Percentiles rank a stretch among this genome's conserved stretches.
These are phyloP conservation scores for Nitzschia palea DNA, from an alignment of 108 stramenopile species.

Conservation along the genomic window DNA sequence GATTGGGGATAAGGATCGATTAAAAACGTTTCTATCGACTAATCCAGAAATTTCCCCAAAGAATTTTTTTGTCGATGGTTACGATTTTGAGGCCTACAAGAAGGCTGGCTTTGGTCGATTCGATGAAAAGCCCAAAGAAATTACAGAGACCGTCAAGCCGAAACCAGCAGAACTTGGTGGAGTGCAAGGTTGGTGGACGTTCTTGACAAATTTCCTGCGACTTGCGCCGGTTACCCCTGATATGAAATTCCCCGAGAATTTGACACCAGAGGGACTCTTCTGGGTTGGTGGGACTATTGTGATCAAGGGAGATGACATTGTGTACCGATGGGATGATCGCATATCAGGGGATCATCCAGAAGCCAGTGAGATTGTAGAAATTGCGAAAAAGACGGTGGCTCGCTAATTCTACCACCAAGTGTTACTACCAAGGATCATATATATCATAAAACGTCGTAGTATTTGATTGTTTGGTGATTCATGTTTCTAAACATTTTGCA, in stretches of 20 bases:
- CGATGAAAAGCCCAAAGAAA: conserved; percentile 41
- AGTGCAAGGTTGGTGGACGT: conserved; percentile 44
- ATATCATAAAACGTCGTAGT: too few species aligned
- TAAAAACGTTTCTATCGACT: conserved; percentile 58
- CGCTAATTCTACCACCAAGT: too few species aligned
- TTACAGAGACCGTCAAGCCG: conserved; percentile 38
- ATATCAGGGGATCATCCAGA: conserved; percentile 77
- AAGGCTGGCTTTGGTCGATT: conserved; percentile 48
- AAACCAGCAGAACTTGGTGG: conserved; percentile 54
- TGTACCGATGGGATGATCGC: conserved; percentile 72
- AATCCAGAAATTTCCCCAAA: conserved; percentile 55
- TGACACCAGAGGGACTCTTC: conserved; percentile 66
- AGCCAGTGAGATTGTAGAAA: conserved; percentile 44
- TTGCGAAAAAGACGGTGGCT: conserved; percentile 29
- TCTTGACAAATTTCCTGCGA: conserved; percentile 51
- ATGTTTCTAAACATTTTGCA: too few species aligned
- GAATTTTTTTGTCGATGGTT: conserved; percentile 67
- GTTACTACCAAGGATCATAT: too few species aligned
- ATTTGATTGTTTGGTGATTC: too few species aligned
- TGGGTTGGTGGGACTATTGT: conserved; percentile 83
- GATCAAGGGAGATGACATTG: conserved; percentile 51
- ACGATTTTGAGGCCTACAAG: conserved; percentile 61
- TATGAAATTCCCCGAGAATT: conserved; percentile 59
- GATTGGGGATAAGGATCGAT: conserved; percentile 64
- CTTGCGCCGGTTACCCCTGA: conserved; percentile 52